phyloP scores from a whole-genome alignment of 2,329 filamentous ascomycete species.

The Cercospora berteroae region DNA sequence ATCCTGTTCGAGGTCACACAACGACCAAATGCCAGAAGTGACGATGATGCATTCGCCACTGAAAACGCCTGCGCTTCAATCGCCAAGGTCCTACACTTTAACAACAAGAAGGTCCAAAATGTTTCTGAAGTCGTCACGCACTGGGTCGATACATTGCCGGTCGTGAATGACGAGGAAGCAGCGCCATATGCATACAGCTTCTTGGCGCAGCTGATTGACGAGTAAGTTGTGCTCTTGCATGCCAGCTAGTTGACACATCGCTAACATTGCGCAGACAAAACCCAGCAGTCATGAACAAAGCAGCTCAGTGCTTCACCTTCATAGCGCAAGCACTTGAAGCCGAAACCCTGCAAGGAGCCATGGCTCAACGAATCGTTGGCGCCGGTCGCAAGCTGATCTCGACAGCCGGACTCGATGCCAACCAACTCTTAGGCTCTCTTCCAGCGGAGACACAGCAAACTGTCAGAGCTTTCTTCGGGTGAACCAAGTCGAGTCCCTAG shows the following conservation, averaged over 20 bases:
- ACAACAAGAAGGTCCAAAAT: slow-evolving; percentile 71
- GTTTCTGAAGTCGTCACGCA: slow-evolving; percentile 72
- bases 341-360: slow-evolving; percentile 83
- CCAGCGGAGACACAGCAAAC: slow-evolving; percentile 75
- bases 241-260: background rate
- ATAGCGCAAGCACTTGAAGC: slow-evolving; percentile 88
- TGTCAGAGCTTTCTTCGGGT: slow-evolving; percentile 40
- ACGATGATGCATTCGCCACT: slow-evolving; percentile 94
- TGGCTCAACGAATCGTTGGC: slow-evolving; percentile 70
- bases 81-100: slow-evolving; percentile 94
- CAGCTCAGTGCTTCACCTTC: slow-evolving; percentile 76
- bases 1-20: slow-evolving; percentile 82
- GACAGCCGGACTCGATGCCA: slow-evolving; percentile 70
- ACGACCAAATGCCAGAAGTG: slow-evolving; percentile 75
- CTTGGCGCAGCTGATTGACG: slow-evolving; percentile 83
- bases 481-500: slow-evolving; percentile 8
- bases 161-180: slow-evolving; percentile 94
- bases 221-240: slow-evolving; percentile 62
- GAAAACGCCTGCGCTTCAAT: slow-evolving; percentile 97
- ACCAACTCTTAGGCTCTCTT: slow-evolving; percentile 71
- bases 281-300: slow-evolving; percentile 72
- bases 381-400: slow-evolving; percentile 76
- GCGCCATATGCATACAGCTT: slow-evolving; percentile 95
- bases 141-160: slow-evolving; percentile 88
- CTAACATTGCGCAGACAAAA: slow-evolving; percentile 65